These are phyloP conservation scores for Annona cherimola DNA, from an alignment of 164 flowering plant genomes.

Conservation along the genomic window DNA sequence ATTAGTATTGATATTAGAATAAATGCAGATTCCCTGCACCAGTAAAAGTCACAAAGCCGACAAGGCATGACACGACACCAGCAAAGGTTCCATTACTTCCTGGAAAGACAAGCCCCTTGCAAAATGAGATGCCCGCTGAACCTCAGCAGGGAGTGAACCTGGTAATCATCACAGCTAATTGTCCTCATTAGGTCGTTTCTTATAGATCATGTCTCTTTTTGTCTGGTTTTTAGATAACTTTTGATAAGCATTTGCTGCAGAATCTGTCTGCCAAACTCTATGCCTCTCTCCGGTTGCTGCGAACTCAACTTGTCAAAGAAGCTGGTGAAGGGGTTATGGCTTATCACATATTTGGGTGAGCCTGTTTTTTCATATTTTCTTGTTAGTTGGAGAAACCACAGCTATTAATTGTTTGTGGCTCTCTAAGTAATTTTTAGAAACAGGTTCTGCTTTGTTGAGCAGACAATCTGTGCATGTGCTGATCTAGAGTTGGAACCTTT, in stretches of 20 bases:
- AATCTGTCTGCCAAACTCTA: conserved; percentile 66
- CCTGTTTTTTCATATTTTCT: background rate
- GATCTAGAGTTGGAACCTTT: too few species aligned
- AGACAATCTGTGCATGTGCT: too few species aligned
- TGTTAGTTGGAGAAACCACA: too few species aligned
- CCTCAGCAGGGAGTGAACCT: conserved; percentile 42
- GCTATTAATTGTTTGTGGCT: too few species aligned
- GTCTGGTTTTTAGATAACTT: background rate
- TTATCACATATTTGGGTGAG: conserved; percentile 76
- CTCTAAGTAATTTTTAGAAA: too few species aligned
- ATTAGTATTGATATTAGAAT: background rate
- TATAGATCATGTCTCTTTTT: background rate
- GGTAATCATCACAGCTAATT: conserved; percentile 33
- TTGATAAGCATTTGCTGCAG: conserved; percentile 28
- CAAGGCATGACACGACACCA: conserved; percentile 43
- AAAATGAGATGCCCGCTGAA: conserved; percentile 32
- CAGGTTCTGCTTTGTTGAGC: too few species aligned
- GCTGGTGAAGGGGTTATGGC: conserved; percentile 69
- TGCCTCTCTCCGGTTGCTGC: conserved; percentile 56
- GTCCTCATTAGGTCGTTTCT: conserved; percentile 1
- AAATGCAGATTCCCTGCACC: conserved; percentile 61
- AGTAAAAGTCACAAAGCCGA: conserved; percentile 34
- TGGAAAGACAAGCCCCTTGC: conserved; percentile 39
- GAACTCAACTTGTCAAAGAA: conserved; percentile 63
- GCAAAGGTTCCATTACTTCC: conserved; percentile 49